A percentile compares a stretch with the other conserved stretches of the same genome.
These are phyloP conservation scores for Wickerhamiella cacticola DNA, from an alignment of 805 yeast genomes.

Conservation along the genomic window DNA sequence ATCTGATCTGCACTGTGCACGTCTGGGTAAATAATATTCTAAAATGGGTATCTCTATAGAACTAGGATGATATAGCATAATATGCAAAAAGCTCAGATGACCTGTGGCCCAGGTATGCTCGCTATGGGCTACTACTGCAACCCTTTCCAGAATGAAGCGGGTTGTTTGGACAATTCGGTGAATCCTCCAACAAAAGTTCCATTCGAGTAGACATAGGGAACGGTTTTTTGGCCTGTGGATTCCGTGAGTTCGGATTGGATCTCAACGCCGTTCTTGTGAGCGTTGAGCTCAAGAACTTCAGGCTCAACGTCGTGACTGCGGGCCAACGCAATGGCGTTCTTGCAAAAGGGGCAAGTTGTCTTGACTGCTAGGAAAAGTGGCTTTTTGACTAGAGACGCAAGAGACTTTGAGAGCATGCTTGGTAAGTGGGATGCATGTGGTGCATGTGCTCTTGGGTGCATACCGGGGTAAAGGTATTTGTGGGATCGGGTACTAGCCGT, in stretches of 20 bases:
- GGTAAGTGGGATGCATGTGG: slow-evolving; percentile 5
- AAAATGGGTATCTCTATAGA: not conserved
- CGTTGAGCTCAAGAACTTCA: slow-evolving; percentile 44
- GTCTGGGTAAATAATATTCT: not conserved
- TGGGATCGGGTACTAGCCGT: too few species aligned
- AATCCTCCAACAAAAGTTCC: slow-evolving; percentile 43
- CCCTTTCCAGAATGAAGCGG: slow-evolving; percentile 19
- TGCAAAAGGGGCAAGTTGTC: slow-evolving; percentile 24
- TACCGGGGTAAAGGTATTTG: too few species aligned
- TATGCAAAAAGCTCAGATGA: too few species aligned
- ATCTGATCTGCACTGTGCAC: not conserved
- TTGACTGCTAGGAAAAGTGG: slow-evolving; percentile 22
- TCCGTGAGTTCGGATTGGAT: slow-evolving; percentile 46
- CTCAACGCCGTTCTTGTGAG: slow-evolving; percentile 39
- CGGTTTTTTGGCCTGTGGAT: slow-evolving; percentile 51
- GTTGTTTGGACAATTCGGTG: slow-evolving; percentile 20
- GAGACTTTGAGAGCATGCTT: slow-evolving; percentile 8
- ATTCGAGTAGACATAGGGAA: slow-evolving; percentile 53
- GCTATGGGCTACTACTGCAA: slow-evolving; percentile 5
- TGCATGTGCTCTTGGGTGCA: not conserved
- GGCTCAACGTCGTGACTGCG: slow-evolving; percentile 16
- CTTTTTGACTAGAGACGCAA: slow-evolving; percentile 13
- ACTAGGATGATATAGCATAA: not conserved
- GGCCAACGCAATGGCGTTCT: slow-evolving; percentile 19
- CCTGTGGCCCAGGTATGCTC: too few species aligned